Conservation (phyloP, 139 green algal genomes). For the Trebouxia sp. region DNA sequence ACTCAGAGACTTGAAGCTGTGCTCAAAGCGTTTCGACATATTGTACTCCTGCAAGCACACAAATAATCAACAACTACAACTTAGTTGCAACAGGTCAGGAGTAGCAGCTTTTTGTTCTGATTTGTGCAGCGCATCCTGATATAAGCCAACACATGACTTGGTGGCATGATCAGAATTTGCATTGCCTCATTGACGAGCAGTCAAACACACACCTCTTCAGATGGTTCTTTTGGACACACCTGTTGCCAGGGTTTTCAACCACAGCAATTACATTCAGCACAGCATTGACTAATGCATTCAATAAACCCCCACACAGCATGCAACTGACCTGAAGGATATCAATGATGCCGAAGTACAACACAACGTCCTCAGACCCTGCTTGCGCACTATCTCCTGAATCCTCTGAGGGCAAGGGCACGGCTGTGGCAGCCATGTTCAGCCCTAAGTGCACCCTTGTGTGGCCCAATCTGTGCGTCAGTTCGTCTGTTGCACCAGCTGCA, state of each 20-base stretch:
- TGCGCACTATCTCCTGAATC: constrained; percentile 6
- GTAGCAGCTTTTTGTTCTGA: not conserved
- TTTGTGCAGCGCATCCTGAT: not conserved
- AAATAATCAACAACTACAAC: not conserved
- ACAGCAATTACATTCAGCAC: not conserved
- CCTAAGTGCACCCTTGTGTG: constrained; percentile 57
- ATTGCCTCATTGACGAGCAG: not conserved
- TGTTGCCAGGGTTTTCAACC: too few species aligned
- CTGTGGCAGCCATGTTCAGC: constrained; percentile 64
- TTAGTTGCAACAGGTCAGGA: not conserved
- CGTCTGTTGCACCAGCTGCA: constrained; percentile 31
- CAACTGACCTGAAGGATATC: constrained; percentile 77
- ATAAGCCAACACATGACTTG: not conserved
- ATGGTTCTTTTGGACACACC: too few species aligned
- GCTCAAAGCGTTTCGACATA: constrained; percentile 84
- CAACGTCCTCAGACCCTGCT: constrained; percentile 55
- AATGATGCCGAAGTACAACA: constrained; percentile 92
- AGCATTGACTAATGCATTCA: not conserved
- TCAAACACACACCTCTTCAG: too few species aligned
- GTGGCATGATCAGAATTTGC: not conserved
- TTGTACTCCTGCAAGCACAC: constrained; percentile 82
- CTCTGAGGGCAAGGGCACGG: constrained; percentile 24
- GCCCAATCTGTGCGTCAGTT: constrained; percentile 26
- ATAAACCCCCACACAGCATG: not conserved
- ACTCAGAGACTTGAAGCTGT: constrained; percentile 78